Base-by-base conservation (phyloP, 176 grass and related monocot species). In the Oryza glaberrima region DNA sequence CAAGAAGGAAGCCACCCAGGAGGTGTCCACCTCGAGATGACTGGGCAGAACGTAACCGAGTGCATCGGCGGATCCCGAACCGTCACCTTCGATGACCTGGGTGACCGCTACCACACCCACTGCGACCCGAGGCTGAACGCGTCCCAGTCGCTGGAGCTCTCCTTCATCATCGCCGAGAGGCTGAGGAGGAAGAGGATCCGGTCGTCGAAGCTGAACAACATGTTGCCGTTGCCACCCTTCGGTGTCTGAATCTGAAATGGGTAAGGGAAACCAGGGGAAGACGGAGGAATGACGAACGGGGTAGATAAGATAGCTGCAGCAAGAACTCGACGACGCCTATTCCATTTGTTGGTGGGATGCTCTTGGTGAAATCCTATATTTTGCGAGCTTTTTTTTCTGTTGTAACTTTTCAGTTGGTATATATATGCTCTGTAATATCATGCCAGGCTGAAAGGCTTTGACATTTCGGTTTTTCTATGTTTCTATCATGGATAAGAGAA, bases 11-110 rank as follows among this genome's bases (percentile, higher is more conserved):
- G 94, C 82, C 89, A 90, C 63, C 85, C 94, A 8, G 94, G 94
- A 73, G 94, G 94, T 9, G 79, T 97, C 66, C 94, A 97, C 84
- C 89, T 97, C 11, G 94, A 97, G 91, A 97, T 97, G 94, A 97
- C 94, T 2, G 94, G 94, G 48, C 94, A 97, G 43, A 97, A 97
- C n/a, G 94, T 97, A 46, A 97, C 94, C 1, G 94, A 97, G 76
- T 94, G 94, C 89, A 97, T 94, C 9, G 94, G 94, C 46, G 94
- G 94, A 65, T 97, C 94, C 16, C 85, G 91, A 5, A 90, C 91
- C 0, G 94, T 97, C 15, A 97, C 94, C 82, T 97, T 97, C 16
- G 94, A 97, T 30, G 91, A 97, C 79, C 79, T 97, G 20, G 73
- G 85, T 8, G 91, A 93, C 72, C 91, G 94, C 82, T 97, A 97